Percentiles rank a stretch among this genome's conserved stretches.
These are phyloP conservation scores for Colletotrichum truncatum DNA, from an alignment of 2,329 filamentous ascomycete species.

Conservation along the genomic window DNA sequence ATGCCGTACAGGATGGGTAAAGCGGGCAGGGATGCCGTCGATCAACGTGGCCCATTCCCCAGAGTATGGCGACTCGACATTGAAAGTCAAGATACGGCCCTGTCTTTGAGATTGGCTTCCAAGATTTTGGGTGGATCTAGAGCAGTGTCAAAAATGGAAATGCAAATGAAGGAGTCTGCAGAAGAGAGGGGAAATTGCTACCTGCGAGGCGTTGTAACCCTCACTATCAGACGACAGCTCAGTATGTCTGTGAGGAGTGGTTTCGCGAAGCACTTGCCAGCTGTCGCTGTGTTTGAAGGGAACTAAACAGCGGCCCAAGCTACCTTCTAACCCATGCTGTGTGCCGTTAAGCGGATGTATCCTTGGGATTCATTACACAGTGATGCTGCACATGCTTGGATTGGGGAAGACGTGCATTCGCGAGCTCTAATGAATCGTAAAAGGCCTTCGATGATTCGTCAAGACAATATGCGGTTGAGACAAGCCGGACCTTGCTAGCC, in stretches of 20 bases:
- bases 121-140: slow-evolving; percentile 8
- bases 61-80: slow-evolving; percentile 1
- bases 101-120: not conserved
- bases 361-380: not conserved
- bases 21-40: slow-evolving; percentile 12
- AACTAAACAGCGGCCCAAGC: not conserved
- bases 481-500: slow-evolving; percentile 25
- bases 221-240: slow-evolving; percentile 11
- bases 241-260: not conserved
- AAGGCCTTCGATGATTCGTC: slow-evolving; percentile 22
- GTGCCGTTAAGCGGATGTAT: not conserved
- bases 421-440: slow-evolving; percentile 19
- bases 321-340: too few relatives aligned
- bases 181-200: slow-evolving; percentile 2
- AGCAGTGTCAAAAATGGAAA: not conserved
- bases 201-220: not conserved
- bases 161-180: not conserved
- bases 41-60: slow-evolving; percentile 13
- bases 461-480: slow-evolving; percentile 9
- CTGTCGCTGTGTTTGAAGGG: not conserved
- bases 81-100: not conserved
- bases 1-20: not conserved
- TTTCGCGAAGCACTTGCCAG: slow-evolving; percentile 15
- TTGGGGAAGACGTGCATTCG: slow-evolving; percentile 12
- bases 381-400: not conserved